Evolutionary conservation across 805 yeast genomes (phyloP), one percentile per base, ranked within the genome.

Genomic region (Priceomyces melissophilus): DNA sequence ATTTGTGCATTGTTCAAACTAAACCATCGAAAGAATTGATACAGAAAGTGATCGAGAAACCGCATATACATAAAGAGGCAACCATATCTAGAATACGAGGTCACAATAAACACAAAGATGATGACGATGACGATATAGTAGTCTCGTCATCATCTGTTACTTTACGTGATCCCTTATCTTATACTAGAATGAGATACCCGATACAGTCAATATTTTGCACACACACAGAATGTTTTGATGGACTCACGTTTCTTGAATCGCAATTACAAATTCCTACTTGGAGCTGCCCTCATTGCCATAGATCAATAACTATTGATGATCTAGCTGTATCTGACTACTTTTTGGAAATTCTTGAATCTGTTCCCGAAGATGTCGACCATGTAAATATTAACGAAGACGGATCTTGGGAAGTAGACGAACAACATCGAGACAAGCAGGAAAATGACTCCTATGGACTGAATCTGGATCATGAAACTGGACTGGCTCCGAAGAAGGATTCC

Each of bases 181-280:
- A 78, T 53, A 71, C 78, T 7, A 73, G 86, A 42, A 83, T 93
- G 74, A 66, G 69, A 41, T 60, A 74, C 39, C 98, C 99, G 0
- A 78, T 81, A 1, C 77, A 87, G 48, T 79, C 95, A 1, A 63
- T 72, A 1, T 67, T 62, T 35, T 93, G 99, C 63, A 66, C 74
- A 28, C 99, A 93, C 61, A 64, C 88, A 11, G 91, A 86, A 53
- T 90, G 98, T 57, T 87, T 90, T 58, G 99, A 93, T 61, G 90
- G 87, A 0, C 59, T 72, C 28, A 78, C 86, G 33, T 93, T 77
- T 55, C 51, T 93, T 8, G 77, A 79, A 53, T 71, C 89, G 33
- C 98, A 91, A 58, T 70, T 71, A 41, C 91, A 84, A 55, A 78
- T 85, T 0, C 84, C 96, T 0, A 78, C 86, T 0, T 91, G 97